phyloP scores from a whole-genome alignment of 768 basidiomycete genomes.

The Boletus fagicola region DNA sequence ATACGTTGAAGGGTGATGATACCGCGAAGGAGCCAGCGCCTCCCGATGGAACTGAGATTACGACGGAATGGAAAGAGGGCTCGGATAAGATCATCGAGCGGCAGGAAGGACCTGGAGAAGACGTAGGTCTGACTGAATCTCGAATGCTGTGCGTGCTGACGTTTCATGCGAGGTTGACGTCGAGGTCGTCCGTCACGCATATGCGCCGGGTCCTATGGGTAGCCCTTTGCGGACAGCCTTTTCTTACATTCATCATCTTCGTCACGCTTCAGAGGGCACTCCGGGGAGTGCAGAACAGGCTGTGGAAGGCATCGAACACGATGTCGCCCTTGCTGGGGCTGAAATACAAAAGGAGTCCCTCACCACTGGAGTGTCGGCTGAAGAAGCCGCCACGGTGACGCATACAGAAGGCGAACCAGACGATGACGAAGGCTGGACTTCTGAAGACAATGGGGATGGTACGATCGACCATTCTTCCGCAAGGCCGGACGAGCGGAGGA shows the following conservation, averaged over 20 bases:
- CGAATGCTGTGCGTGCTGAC: conserved; percentile 15
- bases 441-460: conserved; percentile 45
- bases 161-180: conserved; percentile 54
- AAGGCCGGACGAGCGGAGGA: conserved; percentile 15
- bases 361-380: background rate
- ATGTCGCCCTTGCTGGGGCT: conserved; percentile 16
- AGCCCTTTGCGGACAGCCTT: conserved; percentile 4
- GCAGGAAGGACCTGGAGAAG: conserved; percentile 55
- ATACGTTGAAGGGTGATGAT: conserved; percentile 16
- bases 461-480: conserved; percentile 8
- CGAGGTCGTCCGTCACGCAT: conserved; percentile 52
- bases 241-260: conserved; percentile 14
- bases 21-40: conserved; percentile 35
- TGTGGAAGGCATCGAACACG: conserved; percentile 17
- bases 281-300: conserved; percentile 28
- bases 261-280: conserved; percentile 16
- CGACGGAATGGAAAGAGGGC: conserved; percentile 70
- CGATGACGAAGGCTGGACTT: conserved; percentile 64
- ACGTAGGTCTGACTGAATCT: conserved; percentile 44
- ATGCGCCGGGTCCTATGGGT: conserved; percentile 9
- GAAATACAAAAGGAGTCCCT: conserved; percentile 11
- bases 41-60: conserved; percentile 43
- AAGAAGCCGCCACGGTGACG: conserved; percentile 2
- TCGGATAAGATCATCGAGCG: conserved; percentile 64
- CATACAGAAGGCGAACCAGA: conserved; percentile 26